Percentiles rank a stretch among this genome's conserved stretches.
These are phyloP conservation scores for Tolypocladium inflatum DNA, from an alignment of 2,329 filamentous ascomycete species.

Conservation along the genomic window DNA sequence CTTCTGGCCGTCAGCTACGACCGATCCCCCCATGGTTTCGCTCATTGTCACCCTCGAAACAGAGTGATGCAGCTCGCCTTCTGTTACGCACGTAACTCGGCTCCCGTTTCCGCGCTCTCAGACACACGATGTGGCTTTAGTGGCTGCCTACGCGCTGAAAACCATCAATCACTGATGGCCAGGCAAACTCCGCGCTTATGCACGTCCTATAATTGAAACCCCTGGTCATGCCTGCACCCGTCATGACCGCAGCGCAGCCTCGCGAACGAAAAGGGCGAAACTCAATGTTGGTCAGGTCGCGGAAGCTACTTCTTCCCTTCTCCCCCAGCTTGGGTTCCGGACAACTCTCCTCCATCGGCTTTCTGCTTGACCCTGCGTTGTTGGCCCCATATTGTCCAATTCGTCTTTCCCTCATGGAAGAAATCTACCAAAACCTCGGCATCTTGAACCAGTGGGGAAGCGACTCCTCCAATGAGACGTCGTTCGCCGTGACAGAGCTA, in stretches of 20 bases:
- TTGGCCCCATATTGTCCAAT: not conserved
- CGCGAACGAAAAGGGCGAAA: not conserved
- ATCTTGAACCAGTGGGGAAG: slow-evolving; percentile 12
- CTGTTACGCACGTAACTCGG: not conserved
- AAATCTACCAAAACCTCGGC: slow-evolving; percentile 20
- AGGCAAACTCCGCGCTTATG: not conserved
- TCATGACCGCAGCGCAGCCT: not conserved
- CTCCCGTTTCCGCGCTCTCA: not conserved
- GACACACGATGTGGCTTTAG: not conserved
- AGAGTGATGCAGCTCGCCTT: not conserved
- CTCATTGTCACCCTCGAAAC: no score
- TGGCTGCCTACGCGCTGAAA: not conserved
- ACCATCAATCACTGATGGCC: not conserved
- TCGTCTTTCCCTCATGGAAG: slow-evolving; percentile 14
- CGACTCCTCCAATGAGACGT: slow-evolving; percentile 6
- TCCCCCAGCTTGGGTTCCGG: not conserved
- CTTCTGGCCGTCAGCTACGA: no score
- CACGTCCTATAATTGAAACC: not conserved
- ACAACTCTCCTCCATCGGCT: not conserved
- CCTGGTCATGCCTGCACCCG: not conserved
- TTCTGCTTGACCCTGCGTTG: not conserved
- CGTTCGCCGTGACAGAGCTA: slow-evolving; percentile 18
- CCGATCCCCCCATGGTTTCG: no score
- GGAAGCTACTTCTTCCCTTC: not conserved
- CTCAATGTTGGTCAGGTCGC: not conserved